Evolutionary conservation across 257 asterid genomes (phyloP), one percentile per base, ranked within the genome.

Genomic region (Capsicum chinense): DNA sequence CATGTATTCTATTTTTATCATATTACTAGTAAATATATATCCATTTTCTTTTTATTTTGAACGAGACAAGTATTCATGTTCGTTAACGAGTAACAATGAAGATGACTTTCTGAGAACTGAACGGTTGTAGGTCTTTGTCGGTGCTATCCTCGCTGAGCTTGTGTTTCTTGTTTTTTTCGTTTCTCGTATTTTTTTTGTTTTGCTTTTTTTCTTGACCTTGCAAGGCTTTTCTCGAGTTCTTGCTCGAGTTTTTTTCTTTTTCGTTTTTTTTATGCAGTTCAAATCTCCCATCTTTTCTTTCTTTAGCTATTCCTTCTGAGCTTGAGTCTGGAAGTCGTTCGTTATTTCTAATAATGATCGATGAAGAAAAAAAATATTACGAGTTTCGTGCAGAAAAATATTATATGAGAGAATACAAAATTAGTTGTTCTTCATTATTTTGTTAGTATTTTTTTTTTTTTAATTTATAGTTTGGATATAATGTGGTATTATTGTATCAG

Each of bases 231-330:
- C 8, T n/a, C 1, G 0, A 9, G 17, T 16, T 0, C 33, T n/a
- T 21, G 42, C 12, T 1, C 5, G 8, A 5, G n/a, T 6, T 33
- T 4, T 2, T 8, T 9, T 59, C 0, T 6, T 39, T 54, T 2
- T 0, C 0, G 0, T 5, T 1, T 0, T 37, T 5, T 0, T 81
- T 42, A 82, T 79, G 39, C 35, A 39, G 56, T 79, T 83, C 83
- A 85, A 85, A 85, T 66, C 85, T 87, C 85, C 85, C 86, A 87
- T n/a, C 69, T 60, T 35, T 3, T 69, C 8, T 33, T 15, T 13
- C 9, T 62, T 33, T 80, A 58, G 86, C 83, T 87, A 87, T 87
- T 85, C 88, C 89, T 87, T 73, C 88, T 85, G 89, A 87, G 89
- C 89, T 87, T 84, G 54, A 26, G 9, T 3, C 4, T 0, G 44